phyloP scores from a whole-genome alignment of 2,329 filamentous ascomycete genomes.

The Cladobotryum protrusum region DNA sequence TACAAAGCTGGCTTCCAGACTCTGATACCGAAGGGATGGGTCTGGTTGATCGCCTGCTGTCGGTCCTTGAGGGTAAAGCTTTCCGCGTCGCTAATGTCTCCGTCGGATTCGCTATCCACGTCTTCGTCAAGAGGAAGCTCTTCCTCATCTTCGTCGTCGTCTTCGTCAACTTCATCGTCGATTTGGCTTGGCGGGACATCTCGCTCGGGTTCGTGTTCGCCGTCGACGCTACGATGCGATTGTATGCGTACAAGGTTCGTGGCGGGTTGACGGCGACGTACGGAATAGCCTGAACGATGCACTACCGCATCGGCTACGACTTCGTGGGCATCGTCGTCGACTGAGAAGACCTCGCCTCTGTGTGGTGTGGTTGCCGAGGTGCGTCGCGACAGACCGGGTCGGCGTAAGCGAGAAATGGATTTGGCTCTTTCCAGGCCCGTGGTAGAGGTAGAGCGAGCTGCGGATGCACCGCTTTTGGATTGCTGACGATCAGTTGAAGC shows the following conservation, averaged over 20 bases:
- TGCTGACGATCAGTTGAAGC: slow-evolving; percentile 30
- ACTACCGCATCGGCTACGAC: slow-evolving; percentile 61
- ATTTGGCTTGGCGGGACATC: slow-evolving; percentile 12
- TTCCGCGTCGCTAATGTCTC: slow-evolving; percentile 80
- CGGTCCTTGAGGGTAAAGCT: slow-evolving; percentile 97
- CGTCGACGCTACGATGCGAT: slow-evolving; percentile 24
- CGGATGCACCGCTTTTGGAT: slow-evolving; percentile 24
- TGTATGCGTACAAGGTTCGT: slow-evolving; percentile 36
- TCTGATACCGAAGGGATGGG: slow-evolving; percentile 96
- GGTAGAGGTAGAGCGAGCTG: slow-evolving; percentile 35
- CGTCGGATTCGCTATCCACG: slow-evolving; percentile 59
- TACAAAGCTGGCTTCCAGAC: slow-evolving; percentile 98
- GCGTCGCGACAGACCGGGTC: slow-evolving; percentile 67
- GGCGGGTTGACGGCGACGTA: slow-evolving; percentile 30
- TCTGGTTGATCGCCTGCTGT: slow-evolving; percentile 97
- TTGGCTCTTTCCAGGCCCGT: slow-evolving; percentile 41
- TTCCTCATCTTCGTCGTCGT: slow-evolving; percentile 31
- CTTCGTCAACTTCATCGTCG: slow-evolving; percentile 15
- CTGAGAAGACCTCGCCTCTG: slow-evolving; percentile 81
- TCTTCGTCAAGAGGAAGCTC: slow-evolving; percentile 41
- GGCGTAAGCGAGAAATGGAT: slow-evolving; percentile 50
- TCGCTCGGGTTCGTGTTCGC: slow-evolving; percentile 19
- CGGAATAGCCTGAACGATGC: slow-evolving; percentile 34
- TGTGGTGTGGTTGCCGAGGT: slow-evolving; percentile 73
- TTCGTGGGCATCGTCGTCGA: slow-evolving; percentile 79